Percentiles rank a stretch among this genome's conserved stretches.
phyloP scores from a whole-genome alignment of 371 early-diverging fungal genomes.

The Mucor velutinosus region DNA sequence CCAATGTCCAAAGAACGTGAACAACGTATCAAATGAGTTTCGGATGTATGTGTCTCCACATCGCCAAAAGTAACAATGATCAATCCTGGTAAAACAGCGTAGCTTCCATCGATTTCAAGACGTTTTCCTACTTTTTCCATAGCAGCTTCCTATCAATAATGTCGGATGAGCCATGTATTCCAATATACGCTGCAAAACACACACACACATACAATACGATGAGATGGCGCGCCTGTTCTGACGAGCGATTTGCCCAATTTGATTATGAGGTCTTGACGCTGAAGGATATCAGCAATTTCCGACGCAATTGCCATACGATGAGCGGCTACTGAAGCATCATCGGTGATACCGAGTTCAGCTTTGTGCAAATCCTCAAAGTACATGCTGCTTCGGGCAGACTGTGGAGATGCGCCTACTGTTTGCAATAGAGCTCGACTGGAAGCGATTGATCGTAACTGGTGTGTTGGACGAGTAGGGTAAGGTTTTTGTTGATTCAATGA shows the following conservation, averaged over 20 bases:
- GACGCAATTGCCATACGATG: slow-evolving; percentile 34
- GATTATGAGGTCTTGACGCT: slow-evolving; percentile 70
- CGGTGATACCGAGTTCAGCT: slow-evolving; percentile 29
- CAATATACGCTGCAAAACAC: not conserved
- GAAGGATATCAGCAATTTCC: slow-evolving; percentile 57
- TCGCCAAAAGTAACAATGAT: slow-evolving; percentile 76
- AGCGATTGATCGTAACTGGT: slow-evolving; percentile 20
- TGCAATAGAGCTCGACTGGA: slow-evolving; percentile 25
- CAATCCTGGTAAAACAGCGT: slow-evolving; percentile 64
- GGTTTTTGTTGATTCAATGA: not conserved
- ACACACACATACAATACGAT: slow-evolving; percentile 63
- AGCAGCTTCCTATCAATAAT: slow-evolving; percentile 53
- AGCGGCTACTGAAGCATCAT: slow-evolving; percentile 22
- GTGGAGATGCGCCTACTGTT: slow-evolving; percentile 21
- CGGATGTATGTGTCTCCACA: slow-evolving; percentile 72
- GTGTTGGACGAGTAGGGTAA: slow-evolving; percentile 13
- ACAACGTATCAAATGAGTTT: slow-evolving; percentile 68
- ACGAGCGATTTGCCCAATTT: slow-evolving; percentile 69
- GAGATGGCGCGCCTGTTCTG: slow-evolving; percentile 76
- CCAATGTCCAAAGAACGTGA: slow-evolving; percentile 62
- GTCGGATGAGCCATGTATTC: not conserved
- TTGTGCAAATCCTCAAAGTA: slow-evolving; percentile 27
- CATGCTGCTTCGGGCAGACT: slow-evolving; percentile 26
- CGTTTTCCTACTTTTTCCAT: slow-evolving; percentile 58
- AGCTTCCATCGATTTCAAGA: slow-evolving; percentile 62